Conservation (phyloP, 176 grass and related monocot genomes). For the Pontederia paniculata region DNA sequence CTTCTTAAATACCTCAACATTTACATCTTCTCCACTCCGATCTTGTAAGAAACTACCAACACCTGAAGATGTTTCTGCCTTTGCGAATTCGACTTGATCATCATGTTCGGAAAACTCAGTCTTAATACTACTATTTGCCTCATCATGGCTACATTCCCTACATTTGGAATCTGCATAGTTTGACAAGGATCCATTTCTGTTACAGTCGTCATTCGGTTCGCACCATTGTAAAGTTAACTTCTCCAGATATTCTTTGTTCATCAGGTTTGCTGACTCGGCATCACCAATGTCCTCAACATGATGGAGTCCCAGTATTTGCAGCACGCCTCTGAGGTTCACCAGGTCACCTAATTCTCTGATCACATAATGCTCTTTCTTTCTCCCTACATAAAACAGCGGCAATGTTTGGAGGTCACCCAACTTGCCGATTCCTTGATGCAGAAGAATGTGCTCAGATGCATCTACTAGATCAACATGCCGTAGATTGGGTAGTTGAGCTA, state of each 20-base stretch:
- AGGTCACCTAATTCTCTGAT: constrained; percentile 32
- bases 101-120: too few species aligned
- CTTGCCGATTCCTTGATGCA: constrained; percentile 30
- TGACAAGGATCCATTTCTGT: background rate
- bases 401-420: constrained; percentile 37
- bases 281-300: background rate
- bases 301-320: background rate
- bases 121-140: background rate
- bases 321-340: constrained; percentile 9
- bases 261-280: background rate
- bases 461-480: constrained; percentile 27
- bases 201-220: background rate
- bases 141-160: background rate
- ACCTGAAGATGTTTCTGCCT: too few species aligned
- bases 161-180: background rate
- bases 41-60: too few species aligned
- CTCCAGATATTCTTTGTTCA: constrained; percentile 5
- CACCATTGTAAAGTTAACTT: background rate
- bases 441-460: constrained; percentile 6
- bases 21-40: too few species aligned
- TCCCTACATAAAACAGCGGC: constrained; percentile 19
- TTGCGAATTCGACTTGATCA: too few species aligned
- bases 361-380: constrained; percentile 21
- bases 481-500: constrained; percentile 15
- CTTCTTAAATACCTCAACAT: background rate